Base-by-base conservation (phyloP, 441 rosid species). In the Arabidopsis hybrid region DNA sequence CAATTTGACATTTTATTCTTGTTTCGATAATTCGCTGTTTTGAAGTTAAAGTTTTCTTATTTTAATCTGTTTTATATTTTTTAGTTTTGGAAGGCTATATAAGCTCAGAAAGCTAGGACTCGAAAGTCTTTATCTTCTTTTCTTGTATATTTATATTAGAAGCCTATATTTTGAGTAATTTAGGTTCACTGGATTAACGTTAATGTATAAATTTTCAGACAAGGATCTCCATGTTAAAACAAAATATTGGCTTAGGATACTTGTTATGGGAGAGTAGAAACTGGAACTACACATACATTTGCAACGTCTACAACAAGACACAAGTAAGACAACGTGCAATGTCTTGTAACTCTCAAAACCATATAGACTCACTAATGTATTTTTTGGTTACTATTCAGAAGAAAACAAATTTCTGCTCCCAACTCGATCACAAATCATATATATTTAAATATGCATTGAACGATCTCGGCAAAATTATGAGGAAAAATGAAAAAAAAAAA, bases 331-430 rank as follows among this genome's bases (percentile, higher is more conserved):
- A 77, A 72, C 77, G 77, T 72, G 81, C 81, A 45, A 67, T 72
- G 81, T 78, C 81, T 78, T 16, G 81, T 78, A 60, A 72, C 45
- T 77, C 77, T 60, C 80, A 77, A 77, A 46, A 69, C 35, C 52
- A 53, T 47, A 72, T 65, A 76, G 67, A 34, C 72, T 65, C 51
- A 35, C 46, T 38, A 50, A 58, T 58, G 26, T 58, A 65, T 65
- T 71, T 59, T 8, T 58, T 65, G 43, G 72, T 59, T 52, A 47
- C 21, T 39, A 77, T 49, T 71, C 67, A 65, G 35, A 52, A 71
- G 10, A 66, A 71, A 60, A 72, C 69, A 66, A 71, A 46, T 65
- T 10, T 58, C 42, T 64, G 57, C 62, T 65, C 72, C 26, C 38
- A 60, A 52, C 13, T 69, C 47, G 57, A 76, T 64, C 71, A 32